Percentiles rank a stretch among this genome's conserved stretches.
These are phyloP conservation scores for Fusarium acutatum DNA, from an alignment of 2,329 filamentous ascomycete genomes.

Conservation along the genomic window DNA sequence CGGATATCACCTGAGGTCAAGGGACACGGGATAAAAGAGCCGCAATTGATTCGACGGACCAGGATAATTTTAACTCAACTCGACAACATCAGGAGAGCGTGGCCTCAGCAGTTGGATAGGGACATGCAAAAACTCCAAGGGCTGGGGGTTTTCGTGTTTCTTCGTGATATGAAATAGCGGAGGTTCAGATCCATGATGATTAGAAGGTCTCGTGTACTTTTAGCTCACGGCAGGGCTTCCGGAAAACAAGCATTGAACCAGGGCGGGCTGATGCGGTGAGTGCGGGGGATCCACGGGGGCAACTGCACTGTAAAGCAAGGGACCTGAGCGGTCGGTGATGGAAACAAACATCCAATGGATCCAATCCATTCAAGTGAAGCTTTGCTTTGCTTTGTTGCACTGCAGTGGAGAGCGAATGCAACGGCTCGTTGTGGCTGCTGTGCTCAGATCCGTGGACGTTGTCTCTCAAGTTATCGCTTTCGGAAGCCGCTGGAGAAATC, in stretches of 20 bases:
- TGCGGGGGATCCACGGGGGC: slow-evolving; percentile 34
- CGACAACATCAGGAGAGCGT: slow-evolving; percentile 24
- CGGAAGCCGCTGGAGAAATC: slow-evolving; percentile 11
- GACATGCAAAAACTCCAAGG: neutral
- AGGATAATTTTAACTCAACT: neutral
- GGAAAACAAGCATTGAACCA: slow-evolving; percentile 25
- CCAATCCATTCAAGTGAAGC: neutral
- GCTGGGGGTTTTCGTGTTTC: slow-evolving; percentile 9
- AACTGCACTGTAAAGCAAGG: neutral
- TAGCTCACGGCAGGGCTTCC: slow-evolving; percentile 16
- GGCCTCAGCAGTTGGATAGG: neutral
- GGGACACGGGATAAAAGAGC: slow-evolving; percentile 15
- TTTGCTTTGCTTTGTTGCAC: neutral
- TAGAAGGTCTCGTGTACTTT: slow-evolving; percentile 16
- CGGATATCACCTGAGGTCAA: slow-evolving; percentile 25
- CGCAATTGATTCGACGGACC: slow-evolving; percentile 26
- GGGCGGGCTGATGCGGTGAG: slow-evolving; percentile 37
- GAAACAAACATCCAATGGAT: neutral
- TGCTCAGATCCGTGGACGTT: slow-evolving; percentile 15
- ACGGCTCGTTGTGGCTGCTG: slow-evolving; percentile 27
- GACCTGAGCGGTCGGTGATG: neutral
- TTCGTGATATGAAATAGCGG: slow-evolving; percentile 24
- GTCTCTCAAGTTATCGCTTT: slow-evolving; percentile 24
- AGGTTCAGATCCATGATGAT: slow-evolving; percentile 10
- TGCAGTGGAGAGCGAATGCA: slow-evolving; percentile 18